These are phyloP conservation scores for Astragalus membranaceus DNA, from an alignment of 306 rosid genomes.

Conservation along the genomic window DNA sequence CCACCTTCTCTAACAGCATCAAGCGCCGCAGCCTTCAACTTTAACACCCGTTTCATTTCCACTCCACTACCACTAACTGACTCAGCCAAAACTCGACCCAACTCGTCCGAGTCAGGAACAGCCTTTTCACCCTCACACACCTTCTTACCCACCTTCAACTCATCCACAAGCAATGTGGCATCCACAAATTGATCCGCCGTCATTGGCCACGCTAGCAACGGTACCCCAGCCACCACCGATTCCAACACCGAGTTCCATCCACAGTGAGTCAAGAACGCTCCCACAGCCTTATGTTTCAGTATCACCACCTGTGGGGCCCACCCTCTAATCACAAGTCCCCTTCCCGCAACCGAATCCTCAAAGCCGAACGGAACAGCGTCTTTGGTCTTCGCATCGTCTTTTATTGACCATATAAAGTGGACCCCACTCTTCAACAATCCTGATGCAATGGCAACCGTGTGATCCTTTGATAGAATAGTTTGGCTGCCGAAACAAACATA, in stretches of 20 bases:
- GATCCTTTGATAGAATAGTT: slow-evolving; percentile 11
- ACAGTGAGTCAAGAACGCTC: slow-evolving; percentile 42
- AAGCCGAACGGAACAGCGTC: background rate
- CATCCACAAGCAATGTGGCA: slow-evolving; percentile 39
- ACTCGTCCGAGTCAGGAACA: slow-evolving; percentile 20
- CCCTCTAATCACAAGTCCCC: slow-evolving; percentile 37
- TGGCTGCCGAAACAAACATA: slow-evolving; percentile 50
- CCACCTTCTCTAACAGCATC: slow-evolving; percentile 32
- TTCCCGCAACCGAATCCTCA: slow-evolving; percentile 19
- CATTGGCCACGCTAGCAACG: slow-evolving; percentile 44
- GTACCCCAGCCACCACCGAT: slow-evolving; percentile 28
- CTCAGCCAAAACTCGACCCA: slow-evolving; percentile 28
- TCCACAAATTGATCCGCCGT: slow-evolving; percentile 35
- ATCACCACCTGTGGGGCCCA: slow-evolving; percentile 53
- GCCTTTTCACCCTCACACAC: slow-evolving; percentile 27
- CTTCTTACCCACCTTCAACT: slow-evolving; percentile 22
- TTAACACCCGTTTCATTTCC: background rate
- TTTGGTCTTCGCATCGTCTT: background rate
- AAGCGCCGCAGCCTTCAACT: slow-evolving; percentile 16
- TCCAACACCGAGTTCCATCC: slow-evolving; percentile 57
- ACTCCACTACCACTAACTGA: background rate
- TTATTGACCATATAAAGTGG: slow-evolving; percentile 36
- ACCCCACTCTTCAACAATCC: slow-evolving; percentile 46
- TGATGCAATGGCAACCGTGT: slow-evolving; percentile 15
- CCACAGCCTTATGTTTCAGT: slow-evolving; percentile 31